These are phyloP conservation scores for Solanum peruvianum DNA, from an alignment of 257 asterid genomes.

Conservation along the genomic window DNA sequence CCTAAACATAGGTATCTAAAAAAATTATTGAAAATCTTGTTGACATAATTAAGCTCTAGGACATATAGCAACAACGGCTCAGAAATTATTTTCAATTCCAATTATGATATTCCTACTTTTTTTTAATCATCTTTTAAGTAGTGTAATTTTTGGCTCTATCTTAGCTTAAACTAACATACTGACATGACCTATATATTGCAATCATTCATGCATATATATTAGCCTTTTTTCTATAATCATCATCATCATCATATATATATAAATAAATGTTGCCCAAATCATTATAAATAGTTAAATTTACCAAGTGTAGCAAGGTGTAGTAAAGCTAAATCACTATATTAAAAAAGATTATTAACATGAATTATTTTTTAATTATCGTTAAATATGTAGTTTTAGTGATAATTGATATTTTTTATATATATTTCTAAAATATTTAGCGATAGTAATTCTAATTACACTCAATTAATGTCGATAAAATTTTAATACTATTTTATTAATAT, in stretches of 20 bases:
- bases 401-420: too few species aligned
- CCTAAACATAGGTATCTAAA: not conserved
- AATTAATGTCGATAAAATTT: too few species aligned
- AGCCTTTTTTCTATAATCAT: not conserved
- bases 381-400: too few species aligned
- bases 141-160: not conserved
- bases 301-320: not conserved
- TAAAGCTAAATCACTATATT: not conserved
- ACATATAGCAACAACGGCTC: not conserved
- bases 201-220: not conserved
- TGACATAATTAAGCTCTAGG: not conserved
- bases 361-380: too few species aligned
- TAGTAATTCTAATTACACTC: fast-evolving
- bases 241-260: not conserved
- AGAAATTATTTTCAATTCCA: not conserved
- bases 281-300: not conserved
- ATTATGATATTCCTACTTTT: not conserved
- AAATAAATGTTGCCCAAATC: not conserved
- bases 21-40: not conserved
- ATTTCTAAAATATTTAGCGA: too few species aligned
- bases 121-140: not conserved
- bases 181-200: not conserved
- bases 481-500: too few species aligned
- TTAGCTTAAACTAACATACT: not conserved
- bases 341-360: too few species aligned